Evolutionary conservation across 2,329 filamentous ascomycete genomes (phyloP).

Genomic region (Ophiostoma ulmi): DNA sequence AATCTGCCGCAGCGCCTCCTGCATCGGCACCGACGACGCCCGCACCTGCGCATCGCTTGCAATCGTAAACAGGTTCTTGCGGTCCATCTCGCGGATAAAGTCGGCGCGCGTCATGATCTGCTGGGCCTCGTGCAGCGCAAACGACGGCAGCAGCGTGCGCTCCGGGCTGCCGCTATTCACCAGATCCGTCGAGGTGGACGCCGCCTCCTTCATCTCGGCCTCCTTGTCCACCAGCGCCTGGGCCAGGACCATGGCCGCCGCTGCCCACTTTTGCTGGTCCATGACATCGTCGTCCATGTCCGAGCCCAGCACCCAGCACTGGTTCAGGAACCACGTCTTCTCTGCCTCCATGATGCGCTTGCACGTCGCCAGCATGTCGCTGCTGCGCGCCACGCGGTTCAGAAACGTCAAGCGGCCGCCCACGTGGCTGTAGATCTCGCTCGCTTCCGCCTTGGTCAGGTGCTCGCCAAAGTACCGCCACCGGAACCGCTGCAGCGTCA

Average conservation of each 20-base stretch:
- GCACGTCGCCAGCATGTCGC: slow-evolving; percentile 74
- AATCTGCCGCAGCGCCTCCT: slow-evolving; percentile 81
- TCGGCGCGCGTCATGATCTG: slow-evolving; percentile 94
- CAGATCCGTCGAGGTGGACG: neutral
- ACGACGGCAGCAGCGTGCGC: slow-evolving; percentile 56
- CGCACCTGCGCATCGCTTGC: slow-evolving; percentile 80
- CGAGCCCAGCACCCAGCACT: slow-evolving; percentile 66
- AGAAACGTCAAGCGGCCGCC: slow-evolving; percentile 85
- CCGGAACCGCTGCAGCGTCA: slow-evolving; percentile 75
- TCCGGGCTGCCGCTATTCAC: neutral
- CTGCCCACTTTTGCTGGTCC: slow-evolving; percentile 83
- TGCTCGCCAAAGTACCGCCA: slow-evolving; percentile 66
- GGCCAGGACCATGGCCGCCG: slow-evolving; percentile 85
- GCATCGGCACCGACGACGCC: slow-evolving; percentile 94
- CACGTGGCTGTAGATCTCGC: slow-evolving; percentile 77
- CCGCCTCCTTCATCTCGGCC: slow-evolving; percentile 35
- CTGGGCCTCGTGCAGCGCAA: slow-evolving; percentile 75
- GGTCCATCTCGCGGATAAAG: slow-evolving; percentile 88
- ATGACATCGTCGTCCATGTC: slow-evolving; percentile 67
- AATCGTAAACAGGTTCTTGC: slow-evolving; percentile 92
- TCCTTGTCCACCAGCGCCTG: slow-evolving; percentile 84
- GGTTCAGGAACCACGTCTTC: slow-evolving; percentile 72
- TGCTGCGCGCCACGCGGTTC: slow-evolving; percentile 81
- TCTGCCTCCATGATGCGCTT: slow-evolving; percentile 59
- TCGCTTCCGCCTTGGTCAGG: slow-evolving; percentile 52